Base-by-base conservation (phyloP, 2,329 filamentous ascomycete genomes). In the Microsporum ferrugineum region DNA sequence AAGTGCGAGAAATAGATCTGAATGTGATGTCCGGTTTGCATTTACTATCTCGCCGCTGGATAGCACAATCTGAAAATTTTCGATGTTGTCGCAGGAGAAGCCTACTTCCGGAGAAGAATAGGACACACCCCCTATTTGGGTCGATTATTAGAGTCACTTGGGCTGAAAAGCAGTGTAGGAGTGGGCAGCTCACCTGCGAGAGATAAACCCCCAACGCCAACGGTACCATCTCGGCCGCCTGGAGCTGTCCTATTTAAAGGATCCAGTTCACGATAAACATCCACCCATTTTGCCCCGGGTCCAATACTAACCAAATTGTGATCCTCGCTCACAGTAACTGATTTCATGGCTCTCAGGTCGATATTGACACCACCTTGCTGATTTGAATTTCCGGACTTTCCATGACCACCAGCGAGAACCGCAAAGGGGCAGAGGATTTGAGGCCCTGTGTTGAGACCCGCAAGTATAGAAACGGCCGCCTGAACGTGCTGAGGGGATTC, bases 381-480 rank as follows among this genome's bases (percentile, higher is more conserved):
- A 65, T 75, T 78, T 3, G 75, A 73, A 62, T 77, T 79, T 36
- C 75, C 75, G 62, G 76, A 74, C 62, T 77, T 79, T 0, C 75
- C 75, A 66, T 79, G 77, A 0, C 77, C 77, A 4, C 80, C 81
- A 6, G 77, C 75, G 67, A 80, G 77, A 70, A 84, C 75, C 29
- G 81, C 83, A 55, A 85, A 81, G 3, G 80, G 70, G 60, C 73
- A 76, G 5, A 64, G 61, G 34, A 36, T 36, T 36, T 36, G 34
- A 5, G 34, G 34, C 34, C 34, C 34, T 3, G 68, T 70, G 1
- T 70, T 55, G 3, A 67, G 68, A 4, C 68, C 66, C 17, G 74
- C 58, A 23, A 74, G 63, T 2, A 76, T 61, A 6, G 66, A 62
- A 27, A 67, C 62, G n/a, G 71, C 69, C 7, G 74, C 69, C 6